Evolutionary conservation across 768 basidiomycete species (phyloP), one percentile per base, ranked within the genome.

Genomic region (Pulveroboletus frians): DNA sequence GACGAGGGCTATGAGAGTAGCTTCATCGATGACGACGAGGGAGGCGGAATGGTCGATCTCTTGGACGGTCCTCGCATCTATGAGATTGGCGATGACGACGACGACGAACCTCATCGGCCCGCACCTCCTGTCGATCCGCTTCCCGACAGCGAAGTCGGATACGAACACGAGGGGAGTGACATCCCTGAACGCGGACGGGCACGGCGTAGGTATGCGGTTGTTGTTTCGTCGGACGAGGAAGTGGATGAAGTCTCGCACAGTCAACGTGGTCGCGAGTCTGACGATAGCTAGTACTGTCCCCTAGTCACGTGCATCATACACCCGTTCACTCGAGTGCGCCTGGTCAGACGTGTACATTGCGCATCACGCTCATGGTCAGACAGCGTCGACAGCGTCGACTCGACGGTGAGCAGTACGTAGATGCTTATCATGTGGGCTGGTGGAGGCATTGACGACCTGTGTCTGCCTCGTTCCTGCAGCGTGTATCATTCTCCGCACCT

Each of bases 21-120:
- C 60, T 82, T 82, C 55, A 80, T 83, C 43, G 79, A 80, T 36
- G 80, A 81, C 21, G 69, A 69, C 15, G 65, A 58, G 13, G 42
- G 26, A 29, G 40, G 44, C 18, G 46, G 42, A 7, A 43, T 43
- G 17, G 40, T 10, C n/a, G 32, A 29, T 7, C 2, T 31, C 36
- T 30, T 43, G 37, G 51, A 51, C 4, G 36, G 38, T 6, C 50
- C 53, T 13, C 67, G 62, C 30, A 62, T 67, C 44, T 56, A 61
- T 31, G 62, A 69, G 37, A 46, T 67, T 14, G 20, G 26, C 18
- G 55, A 60, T 9, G 53, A 52, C 9, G 40, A 40, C 3, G 62
- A 49, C 7, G 49, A 47, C 2, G 60, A 49, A 34, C 56, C 48
- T 20, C 23, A 40, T 43, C 14, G 3, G 9, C 53, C 5, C 9